Conservation (phyloP, 345 rosid species). For the Dipteronia sinensis region DNA sequence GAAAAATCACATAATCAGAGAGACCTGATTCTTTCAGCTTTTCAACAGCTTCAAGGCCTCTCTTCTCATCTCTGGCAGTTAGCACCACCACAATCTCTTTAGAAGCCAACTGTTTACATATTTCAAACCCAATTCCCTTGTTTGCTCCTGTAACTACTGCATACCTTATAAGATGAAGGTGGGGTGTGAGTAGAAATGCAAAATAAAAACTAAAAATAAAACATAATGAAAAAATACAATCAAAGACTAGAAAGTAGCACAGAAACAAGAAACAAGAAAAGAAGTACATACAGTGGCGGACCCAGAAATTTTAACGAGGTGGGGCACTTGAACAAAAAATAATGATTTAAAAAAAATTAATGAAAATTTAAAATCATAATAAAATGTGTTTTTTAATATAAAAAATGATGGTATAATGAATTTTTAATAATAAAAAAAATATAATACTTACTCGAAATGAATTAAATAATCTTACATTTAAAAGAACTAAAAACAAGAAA, state of each 20-base stretch:
- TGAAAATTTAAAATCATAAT: too few species aligned
- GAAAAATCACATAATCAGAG: constrained; percentile 21
- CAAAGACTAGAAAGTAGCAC: too few species aligned
- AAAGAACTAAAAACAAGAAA: too few species aligned
- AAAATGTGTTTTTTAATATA: too few species aligned
- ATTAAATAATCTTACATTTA: too few species aligned
- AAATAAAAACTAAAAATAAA: neutral
- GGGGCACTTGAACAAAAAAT: too few species aligned
- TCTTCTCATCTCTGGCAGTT: constrained; percentile 32
- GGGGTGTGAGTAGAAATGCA: neutral
- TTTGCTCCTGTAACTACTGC: constrained; percentile 45
- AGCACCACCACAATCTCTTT: constrained; percentile 26
- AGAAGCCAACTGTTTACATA: constrained; percentile 26
- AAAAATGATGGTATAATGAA: too few species aligned
- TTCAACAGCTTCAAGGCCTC: constrained; percentile 26
- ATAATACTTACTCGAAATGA: too few species aligned
- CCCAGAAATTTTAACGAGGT: too few species aligned
- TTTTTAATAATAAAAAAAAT: too few species aligned
- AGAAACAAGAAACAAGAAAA: neutral
- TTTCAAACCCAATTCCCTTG: constrained; percentile 45
- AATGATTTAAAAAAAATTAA: too few species aligned
- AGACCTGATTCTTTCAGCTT: constrained; percentile 21
- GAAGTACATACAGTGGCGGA: too few species aligned
- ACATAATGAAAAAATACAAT: neutral
- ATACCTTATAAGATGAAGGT: constrained; percentile 17